Evolutionary conservation across 2,329 filamentous ascomycete species (phyloP), one percentile per base, ranked within the genome.

Genomic region (Arthroderma sp.): DNA sequence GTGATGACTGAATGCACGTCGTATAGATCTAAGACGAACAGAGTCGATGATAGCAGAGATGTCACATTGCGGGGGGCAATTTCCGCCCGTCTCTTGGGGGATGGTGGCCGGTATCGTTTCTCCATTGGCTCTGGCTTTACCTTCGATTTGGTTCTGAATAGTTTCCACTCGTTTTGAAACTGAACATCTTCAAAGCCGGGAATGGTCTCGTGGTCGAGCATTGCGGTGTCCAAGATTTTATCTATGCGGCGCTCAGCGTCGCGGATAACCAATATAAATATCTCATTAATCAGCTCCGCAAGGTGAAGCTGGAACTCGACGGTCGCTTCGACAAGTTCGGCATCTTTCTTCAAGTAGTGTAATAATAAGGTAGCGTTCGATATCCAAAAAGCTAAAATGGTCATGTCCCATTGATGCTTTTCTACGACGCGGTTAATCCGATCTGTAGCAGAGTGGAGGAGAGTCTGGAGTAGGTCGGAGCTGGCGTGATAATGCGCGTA

Each of bases 401-500:
- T 98, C 93, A 98, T 98, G 68, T 98, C 93, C 93, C 93, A 97
- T 68, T 98, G 93, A 67, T 91, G 85, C 60, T 82, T 82, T 71
- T 97, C 93, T n/a, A 98, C 90, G 31, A 96, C 89, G 53, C 90
- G 86, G 68, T 97, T 97, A 66, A 98, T 97, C 72, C 91, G 93
- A 67, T 95, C 89, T 81, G 95, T 95, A 38, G 93, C 89, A 37
- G 86, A 85, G 25, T 87, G 79, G 15, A 98, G 81, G 25, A 97
- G 80, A 44, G 86, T 86, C 17, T 83, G 85, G 8, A 98, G 76
- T 8, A 98, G 78, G 61, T 96, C 91, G 1, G 81, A 80, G 65
- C 88, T 95, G 51, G 91, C 87, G 71, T 98, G 91, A 66, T 98
- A 98, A 68, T 97, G 90, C 3, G 93, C 93, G 72, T 98, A 98